Evolutionary conservation across 805 yeast genomes (phyloP).

Genomic region (Cyberlindnera sargentensis): DNA sequence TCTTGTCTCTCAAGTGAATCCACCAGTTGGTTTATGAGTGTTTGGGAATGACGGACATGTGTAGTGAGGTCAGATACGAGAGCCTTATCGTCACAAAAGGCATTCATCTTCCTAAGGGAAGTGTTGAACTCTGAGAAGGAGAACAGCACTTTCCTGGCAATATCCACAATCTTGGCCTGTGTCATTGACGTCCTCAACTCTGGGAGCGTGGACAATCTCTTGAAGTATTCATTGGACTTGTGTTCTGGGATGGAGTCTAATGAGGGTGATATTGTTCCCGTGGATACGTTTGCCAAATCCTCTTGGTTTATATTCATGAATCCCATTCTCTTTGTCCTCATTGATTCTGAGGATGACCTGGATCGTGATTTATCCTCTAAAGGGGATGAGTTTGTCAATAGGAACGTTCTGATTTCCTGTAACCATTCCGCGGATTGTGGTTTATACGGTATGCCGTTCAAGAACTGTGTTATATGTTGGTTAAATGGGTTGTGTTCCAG

Average conservation of each 20-base stretch:
- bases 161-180: conserved; percentile 29
- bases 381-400: conserved; percentile 3
- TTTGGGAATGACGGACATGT: conserved; percentile 42
- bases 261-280: conserved; percentile 10
- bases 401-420: conserved; percentile 11
- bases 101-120: conserved; percentile 47
- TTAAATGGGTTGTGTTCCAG: conserved; percentile 56
- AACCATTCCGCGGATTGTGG: conserved; percentile 40
- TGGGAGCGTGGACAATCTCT: conserved; percentile 56
- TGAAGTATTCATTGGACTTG: conserved; percentile 56
- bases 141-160: conserved; percentile 54
- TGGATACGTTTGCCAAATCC: conserved; percentile 20
- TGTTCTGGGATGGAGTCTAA: conserved; percentile 29
- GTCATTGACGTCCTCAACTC: conserved; percentile 31
- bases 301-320: conserved; percentile 40
- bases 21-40: conserved; percentile 49
- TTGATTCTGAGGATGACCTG: conserved; percentile 34
- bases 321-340: conserved; percentile 71
- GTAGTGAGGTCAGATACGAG: conserved; percentile 49
- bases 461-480: conserved; percentile 36
- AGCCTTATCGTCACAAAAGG: conserved; percentile 50
- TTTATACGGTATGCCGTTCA: conserved; percentile 28
- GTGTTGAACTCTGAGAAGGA: conserved; percentile 61
- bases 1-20: conserved; percentile 41
- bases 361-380: conserved; percentile 12